Conservation (phyloP, 1,139 yeast species). For the Meyerozyma athensensis region DNA sequence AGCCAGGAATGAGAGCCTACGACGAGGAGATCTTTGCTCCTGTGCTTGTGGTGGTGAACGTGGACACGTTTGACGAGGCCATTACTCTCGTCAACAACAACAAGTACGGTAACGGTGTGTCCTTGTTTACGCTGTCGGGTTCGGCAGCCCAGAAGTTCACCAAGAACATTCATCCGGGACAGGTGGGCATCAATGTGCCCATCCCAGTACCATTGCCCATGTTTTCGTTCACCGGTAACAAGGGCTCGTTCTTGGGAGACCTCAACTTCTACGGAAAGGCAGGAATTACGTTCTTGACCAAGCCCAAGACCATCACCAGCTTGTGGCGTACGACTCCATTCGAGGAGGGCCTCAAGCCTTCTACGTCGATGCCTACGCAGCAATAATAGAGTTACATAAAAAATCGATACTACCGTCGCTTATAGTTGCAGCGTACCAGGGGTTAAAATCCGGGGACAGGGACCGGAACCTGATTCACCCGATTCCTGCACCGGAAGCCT, state of each 20-base stretch:
- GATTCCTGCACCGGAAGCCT: slow-evolving; percentile 3
- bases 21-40: slow-evolving; percentile 79
- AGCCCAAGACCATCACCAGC: slow-evolving; percentile 71
- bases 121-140: slow-evolving; percentile 68
- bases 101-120: slow-evolving; percentile 70
- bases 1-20: slow-evolving; percentile 68
- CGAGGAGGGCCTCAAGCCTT: slow-evolving; percentile 44
- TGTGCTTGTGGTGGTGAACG: slow-evolving; percentile 60
- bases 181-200: slow-evolving; percentile 77
- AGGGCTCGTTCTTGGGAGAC: slow-evolving; percentile 74
- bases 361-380: slow-evolving; percentile 67
- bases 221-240: slow-evolving; percentile 79
- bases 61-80: slow-evolving; percentile 69
- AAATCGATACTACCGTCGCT: background rate
- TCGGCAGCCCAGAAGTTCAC: slow-evolving; percentile 67
- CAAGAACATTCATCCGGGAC: slow-evolving; percentile 69
- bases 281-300: slow-evolving; percentile 68
- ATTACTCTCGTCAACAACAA: slow-evolving; percentile 60
- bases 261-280: slow-evolving; percentile 77
- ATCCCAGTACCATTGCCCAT: slow-evolving; percentile 83
- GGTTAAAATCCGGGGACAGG: slow-evolving; percentile 1
- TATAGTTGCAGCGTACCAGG: background rate
- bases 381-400: slow-evolving; percentile 17
- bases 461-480: background rate
- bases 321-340: slow-evolving; percentile 60